These are phyloP conservation scores for Ceratocystis colombiana DNA, from an alignment of 2,329 filamentous ascomycete genomes.

Conservation along the genomic window DNA sequence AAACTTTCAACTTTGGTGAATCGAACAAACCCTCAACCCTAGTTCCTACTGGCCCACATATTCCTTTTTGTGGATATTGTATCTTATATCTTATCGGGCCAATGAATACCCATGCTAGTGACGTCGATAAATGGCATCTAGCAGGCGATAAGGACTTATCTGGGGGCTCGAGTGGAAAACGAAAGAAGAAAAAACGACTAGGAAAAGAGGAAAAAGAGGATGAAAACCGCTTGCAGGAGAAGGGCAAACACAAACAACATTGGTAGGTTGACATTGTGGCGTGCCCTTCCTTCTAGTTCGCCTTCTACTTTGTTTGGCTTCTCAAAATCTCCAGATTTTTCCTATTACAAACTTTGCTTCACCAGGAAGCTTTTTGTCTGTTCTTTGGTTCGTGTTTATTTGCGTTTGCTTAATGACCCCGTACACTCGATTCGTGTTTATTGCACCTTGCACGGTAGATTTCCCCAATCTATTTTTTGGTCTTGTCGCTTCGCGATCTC, in stretches of 20 bases:
- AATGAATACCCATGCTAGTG: constrained; percentile 18
- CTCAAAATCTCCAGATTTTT: not conserved
- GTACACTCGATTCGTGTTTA: constrained; percentile 26
- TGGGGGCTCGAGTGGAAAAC: constrained; percentile 9
- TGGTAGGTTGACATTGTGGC: constrained; percentile 29
- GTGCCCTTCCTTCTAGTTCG: not conserved
- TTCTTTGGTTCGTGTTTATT: not conserved
- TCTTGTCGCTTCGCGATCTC: constrained; percentile 16
- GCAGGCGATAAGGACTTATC: constrained; percentile 2
- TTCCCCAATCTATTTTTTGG: constrained; percentile 11
- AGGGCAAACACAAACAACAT: constrained; percentile 29
- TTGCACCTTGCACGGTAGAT: constrained; percentile 20
- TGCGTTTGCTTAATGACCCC: not conserved
- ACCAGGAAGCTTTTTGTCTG: not conserved
- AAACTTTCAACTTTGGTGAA: no score
- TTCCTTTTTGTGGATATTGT: constrained; percentile 11
- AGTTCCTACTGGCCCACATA: constrained; percentile 14
- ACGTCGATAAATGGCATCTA: constrained; percentile 23
- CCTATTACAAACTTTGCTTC: not conserved
- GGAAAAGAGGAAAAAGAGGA: constrained; percentile 20
- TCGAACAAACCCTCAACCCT: constrained; percentile 22
- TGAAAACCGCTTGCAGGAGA: constrained; percentile 17
- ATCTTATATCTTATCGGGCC: constrained; percentile 23
- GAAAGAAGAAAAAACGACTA: constrained; percentile 10
- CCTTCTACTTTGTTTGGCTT: not conserved